Conservation (phyloP, 2,329 filamentous ascomycete species). For the Chaetomium globosum region DNA sequence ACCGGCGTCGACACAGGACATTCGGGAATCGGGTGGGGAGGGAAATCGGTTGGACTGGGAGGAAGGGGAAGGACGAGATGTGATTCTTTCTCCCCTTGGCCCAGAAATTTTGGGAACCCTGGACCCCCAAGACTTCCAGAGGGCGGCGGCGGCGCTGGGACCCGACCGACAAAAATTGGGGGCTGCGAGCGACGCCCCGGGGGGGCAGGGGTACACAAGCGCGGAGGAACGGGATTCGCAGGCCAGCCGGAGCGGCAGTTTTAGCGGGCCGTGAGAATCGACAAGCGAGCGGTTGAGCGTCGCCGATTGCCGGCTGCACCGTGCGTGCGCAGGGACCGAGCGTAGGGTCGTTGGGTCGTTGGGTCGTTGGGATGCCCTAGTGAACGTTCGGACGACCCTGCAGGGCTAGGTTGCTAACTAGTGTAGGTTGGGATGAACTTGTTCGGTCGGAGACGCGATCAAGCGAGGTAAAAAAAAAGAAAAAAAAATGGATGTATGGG, state of each 20-base stretch:
- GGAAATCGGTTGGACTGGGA: constrained; percentile 11
- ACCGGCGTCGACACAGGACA: constrained; percentile 26
- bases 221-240: constrained; percentile 27
- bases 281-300: constrained; percentile 22
- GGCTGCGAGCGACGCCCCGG: constrained; percentile 27
- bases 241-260: constrained; percentile 32
- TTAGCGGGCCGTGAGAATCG: constrained; percentile 30
- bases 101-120: constrained; percentile 24
- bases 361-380: not conserved
- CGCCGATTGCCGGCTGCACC: constrained; percentile 23
- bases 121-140: constrained; percentile 12
- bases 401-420: too few species aligned
- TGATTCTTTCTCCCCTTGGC: constrained; percentile 18
- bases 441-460: not conserved
- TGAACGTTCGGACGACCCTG: not conserved
- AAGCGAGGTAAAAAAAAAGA: not conserved
- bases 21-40: constrained; percentile 17
- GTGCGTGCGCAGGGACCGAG: constrained; percentile 25
- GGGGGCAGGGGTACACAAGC: constrained; percentile 26
- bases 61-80: constrained; percentile 7
- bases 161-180: constrained; percentile 29
- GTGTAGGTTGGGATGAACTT: constrained; percentile 12
- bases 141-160: constrained; percentile 2
- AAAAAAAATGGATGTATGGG: too few species aligned
- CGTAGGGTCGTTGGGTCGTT: constrained; percentile 4